A percentile compares a stretch with the other conserved stretches of the same genome.
Conservation (phyloP, 2,329 filamentous ascomycete species). For the Beauveria asiatica region DNA sequence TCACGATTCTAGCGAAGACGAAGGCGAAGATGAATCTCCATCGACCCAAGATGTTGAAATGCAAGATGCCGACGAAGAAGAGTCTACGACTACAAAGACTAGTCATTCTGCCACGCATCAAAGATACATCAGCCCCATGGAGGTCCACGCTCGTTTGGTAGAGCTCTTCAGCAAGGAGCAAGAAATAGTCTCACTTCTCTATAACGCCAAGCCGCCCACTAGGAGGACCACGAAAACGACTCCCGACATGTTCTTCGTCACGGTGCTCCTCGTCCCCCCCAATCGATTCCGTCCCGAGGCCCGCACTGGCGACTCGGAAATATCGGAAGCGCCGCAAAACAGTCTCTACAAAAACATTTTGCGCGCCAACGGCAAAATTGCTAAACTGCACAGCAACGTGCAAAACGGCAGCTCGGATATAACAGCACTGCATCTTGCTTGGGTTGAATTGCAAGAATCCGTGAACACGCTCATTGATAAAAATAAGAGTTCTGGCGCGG, state of each 20-base stretch:
- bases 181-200: constrained; percentile 76
- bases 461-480: constrained; percentile 92
- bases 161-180: constrained; percentile 82
- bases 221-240: constrained; percentile 51
- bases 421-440: constrained; percentile 70
- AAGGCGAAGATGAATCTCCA: constrained; percentile 34
- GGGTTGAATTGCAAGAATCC: constrained; percentile 74
- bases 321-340: constrained; percentile 86
- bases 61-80: constrained; percentile 26
- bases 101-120: constrained; percentile 32
- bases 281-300: constrained; percentile 88
- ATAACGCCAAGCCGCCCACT: constrained; percentile 60
- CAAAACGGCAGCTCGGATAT: constrained; percentile 42
- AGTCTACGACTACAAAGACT: constrained; percentile 22
- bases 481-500: constrained; percentile 75
- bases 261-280: constrained; percentile 77
- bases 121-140: constrained; percentile 71
- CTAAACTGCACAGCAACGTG: constrained; percentile 54
- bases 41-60: constrained; percentile 21
- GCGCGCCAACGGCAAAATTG: constrained; percentile 63
- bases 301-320: constrained; percentile 67
- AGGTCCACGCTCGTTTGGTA: constrained; percentile 70
- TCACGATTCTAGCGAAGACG: constrained; percentile 27
- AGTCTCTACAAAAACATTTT: constrained; percentile 79
- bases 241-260: constrained; percentile 91